Evolutionary conservation across 768 basidiomycete species (phyloP).

Genomic region (Lentinula detonsa): DNA sequence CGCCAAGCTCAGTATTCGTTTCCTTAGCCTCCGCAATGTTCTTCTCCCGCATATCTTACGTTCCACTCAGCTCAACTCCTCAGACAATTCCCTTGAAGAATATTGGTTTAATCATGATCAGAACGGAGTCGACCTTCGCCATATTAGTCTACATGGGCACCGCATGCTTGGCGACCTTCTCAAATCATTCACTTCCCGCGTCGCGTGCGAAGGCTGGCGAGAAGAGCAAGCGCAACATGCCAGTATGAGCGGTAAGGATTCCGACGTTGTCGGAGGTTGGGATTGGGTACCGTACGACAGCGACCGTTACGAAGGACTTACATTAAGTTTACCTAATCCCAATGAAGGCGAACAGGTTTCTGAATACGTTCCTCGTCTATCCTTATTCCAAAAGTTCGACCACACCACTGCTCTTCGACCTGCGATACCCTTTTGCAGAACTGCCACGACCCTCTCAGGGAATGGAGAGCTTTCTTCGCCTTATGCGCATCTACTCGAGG

Average conservation of each 20-base stretch:
- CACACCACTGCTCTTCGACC: not conserved
- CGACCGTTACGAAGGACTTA: not conserved
- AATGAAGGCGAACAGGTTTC: not conserved
- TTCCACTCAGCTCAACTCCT: not conserved
- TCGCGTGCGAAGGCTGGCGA: conserved; percentile 3
- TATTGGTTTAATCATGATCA: not conserved
- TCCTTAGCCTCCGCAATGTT: not conserved
- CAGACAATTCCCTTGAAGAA: not conserved
- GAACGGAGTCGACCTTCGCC: not conserved
- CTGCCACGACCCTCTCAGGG: not conserved
- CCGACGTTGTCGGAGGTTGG: not conserved
- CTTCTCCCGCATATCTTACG: not conserved
- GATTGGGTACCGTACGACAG: not conserved
- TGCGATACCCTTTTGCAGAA: not conserved
- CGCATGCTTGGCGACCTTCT: not conserved
- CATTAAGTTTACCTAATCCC: not conserved
- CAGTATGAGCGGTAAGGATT: not conserved
- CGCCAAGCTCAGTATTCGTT: not conserved
- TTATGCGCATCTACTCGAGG: not conserved
- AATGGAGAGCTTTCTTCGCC: not conserved
- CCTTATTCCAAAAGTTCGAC: conserved; percentile 1
- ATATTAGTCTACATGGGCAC: not conserved
- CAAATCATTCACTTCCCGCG: conserved; percentile 1
- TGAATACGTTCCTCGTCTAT: not conserved
- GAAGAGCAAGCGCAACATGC: not conserved